Percentiles rank a stretch among this genome's conserved stretches.
phyloP scores from a whole-genome alignment of 2,329 filamentous ascomycete species.

The Penicillium sp. region DNA sequence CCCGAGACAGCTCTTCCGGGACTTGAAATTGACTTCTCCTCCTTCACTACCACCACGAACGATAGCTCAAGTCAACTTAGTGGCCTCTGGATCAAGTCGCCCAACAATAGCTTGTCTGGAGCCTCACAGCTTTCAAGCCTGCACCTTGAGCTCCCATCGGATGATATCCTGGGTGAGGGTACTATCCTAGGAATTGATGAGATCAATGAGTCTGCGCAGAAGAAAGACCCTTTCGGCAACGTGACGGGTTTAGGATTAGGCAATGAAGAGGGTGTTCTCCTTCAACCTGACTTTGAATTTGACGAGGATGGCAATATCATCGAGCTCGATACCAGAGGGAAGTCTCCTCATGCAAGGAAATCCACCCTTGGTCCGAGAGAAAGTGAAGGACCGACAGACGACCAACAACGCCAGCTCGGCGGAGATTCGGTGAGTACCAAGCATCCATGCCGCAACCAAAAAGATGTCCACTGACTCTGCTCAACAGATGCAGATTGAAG shows the following conservation, averaged over 20 bases:
- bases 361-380: neutral
- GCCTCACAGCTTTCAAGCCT: constrained; percentile 26
- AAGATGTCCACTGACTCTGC: neutral
- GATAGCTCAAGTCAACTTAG: constrained; percentile 33
- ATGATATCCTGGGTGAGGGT: constrained; percentile 39
- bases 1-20: constrained; percentile 62
- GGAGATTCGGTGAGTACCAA: constrained; percentile 5
- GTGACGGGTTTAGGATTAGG: constrained; percentile 12
- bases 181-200: constrained; percentile 42
- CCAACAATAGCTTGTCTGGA: constrained; percentile 28
- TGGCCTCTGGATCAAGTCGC: constrained; percentile 35
- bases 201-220: constrained; percentile 36
- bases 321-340: constrained; percentile 36
- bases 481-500: constrained; percentile 2
- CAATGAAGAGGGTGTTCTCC: constrained; percentile 46
- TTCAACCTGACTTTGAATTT: constrained; percentile 59
- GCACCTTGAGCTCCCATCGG: constrained; percentile 49
- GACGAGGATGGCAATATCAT: constrained; percentile 60
- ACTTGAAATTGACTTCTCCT: constrained; percentile 52
- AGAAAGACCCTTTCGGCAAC: constrained; percentile 24
- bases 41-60: constrained; percentile 31
- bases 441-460: neutral
- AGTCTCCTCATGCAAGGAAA: constrained; percentile 10
- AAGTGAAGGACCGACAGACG: neutral
- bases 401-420: neutral